Evolutionary conservation across 139 green algal species (phyloP).

Genomic region (Chlorella ohadii): DNA sequence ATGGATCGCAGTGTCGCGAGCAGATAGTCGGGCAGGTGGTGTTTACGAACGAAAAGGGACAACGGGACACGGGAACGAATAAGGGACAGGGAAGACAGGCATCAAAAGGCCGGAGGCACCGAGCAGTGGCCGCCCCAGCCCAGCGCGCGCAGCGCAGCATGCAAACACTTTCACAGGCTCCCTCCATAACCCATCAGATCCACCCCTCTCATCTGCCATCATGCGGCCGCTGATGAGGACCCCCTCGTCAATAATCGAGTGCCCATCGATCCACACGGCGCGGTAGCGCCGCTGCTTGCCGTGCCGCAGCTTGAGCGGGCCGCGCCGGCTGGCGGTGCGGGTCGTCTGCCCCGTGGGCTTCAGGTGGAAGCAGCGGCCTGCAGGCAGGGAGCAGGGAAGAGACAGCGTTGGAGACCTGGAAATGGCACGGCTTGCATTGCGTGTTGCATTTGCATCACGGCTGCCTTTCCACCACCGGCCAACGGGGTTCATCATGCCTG

Average conservation of each 20-base stretch:
- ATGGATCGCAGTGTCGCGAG: conserved; percentile 44
- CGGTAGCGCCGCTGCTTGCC: conserved; percentile 35
- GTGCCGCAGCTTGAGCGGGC: background rate
- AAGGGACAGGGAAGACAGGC: too few species aligned
- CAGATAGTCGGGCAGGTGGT: conserved; percentile 64
- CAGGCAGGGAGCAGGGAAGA: background rate
- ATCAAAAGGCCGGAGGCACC: too few species aligned
- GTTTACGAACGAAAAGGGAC: background rate
- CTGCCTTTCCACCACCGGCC: too few species aligned
- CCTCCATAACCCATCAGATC: too few species aligned
- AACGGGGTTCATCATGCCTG: too few species aligned
- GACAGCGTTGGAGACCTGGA: too few species aligned
- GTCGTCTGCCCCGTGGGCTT: conserved; percentile 18
- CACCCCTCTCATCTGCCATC: conserved; percentile 55
- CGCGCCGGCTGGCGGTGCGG: background rate
- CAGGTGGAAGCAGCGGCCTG: conserved; percentile 41
- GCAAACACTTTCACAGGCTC: too few species aligned
- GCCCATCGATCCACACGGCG: conserved; percentile 33
- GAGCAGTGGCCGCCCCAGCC: too few species aligned
- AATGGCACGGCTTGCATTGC: too few species aligned
- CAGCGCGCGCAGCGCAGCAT: too few species aligned
- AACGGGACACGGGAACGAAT: too few species aligned
- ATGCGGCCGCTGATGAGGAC: conserved; percentile 61
- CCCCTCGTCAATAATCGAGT: conserved; percentile 47
- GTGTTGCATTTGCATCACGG: too few species aligned